A percentile compares a stretch with the other conserved stretches of the same genome.
Evolutionary conservation across 2,329 filamentous ascomycete species (phyloP).

Genomic region (Acrocalymma vagum): DNA sequence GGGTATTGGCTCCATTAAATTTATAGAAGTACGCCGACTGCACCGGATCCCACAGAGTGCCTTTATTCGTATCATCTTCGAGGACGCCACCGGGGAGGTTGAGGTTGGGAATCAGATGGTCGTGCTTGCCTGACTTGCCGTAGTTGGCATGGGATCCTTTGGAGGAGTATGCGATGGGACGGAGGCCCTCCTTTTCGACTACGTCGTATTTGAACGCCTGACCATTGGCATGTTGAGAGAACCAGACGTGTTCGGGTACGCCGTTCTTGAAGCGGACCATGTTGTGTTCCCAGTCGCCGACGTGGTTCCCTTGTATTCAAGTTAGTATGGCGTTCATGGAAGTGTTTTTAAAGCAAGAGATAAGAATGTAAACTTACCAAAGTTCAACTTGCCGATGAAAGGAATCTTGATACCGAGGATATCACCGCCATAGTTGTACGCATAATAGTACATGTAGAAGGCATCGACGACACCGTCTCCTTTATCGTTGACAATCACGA

Average conservation of each 20-base stretch:
- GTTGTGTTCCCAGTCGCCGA: conserved; percentile 74
- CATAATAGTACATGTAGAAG: conserved; percentile 71
- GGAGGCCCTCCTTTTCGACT: conserved; percentile 60
- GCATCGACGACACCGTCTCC: conserved; percentile 63
- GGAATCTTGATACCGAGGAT: conserved; percentile 52
- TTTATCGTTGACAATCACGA: conserved; percentile 67
- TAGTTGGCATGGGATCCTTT: conserved; percentile 73
- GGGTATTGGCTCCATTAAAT: conserved; percentile 53
- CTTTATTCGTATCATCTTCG: conserved; percentile 64
- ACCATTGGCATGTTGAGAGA: conserved; percentile 68
- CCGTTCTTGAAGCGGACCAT: conserved; percentile 71
- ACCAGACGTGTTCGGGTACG: conserved; percentile 66
- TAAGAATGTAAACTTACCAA: conserved; percentile 42
- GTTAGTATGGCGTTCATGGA: conserved; percentile 2
- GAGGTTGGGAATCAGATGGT: conserved; percentile 69
- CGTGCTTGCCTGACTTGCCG: conserved; percentile 66
- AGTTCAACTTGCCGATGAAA: conserved; percentile 55
- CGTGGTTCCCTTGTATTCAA: conserved; percentile 59
- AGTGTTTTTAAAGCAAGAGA: neutral
- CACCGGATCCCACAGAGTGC: conserved; percentile 68
- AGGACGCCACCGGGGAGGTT: conserved; percentile 63
- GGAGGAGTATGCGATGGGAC: conserved; percentile 66
- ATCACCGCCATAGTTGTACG: conserved; percentile 63
- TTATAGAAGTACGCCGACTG: conserved; percentile 64
- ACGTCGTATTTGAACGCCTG: conserved; percentile 68